Conservation (phyloP, 2,329 filamentous ascomycete genomes). For the Emmonsiellopsis sp. region DNA sequence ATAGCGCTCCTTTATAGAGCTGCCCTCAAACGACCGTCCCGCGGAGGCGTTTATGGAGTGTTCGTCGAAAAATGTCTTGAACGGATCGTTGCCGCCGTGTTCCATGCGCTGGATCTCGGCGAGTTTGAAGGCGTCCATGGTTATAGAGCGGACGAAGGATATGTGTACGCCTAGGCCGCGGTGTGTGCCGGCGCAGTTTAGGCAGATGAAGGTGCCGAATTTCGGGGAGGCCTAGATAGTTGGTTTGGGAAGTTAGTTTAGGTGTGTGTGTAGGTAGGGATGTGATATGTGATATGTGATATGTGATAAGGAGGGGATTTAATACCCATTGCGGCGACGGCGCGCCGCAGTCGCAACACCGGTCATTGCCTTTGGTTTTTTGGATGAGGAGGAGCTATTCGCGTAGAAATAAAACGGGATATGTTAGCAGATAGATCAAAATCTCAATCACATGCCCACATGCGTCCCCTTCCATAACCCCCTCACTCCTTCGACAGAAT, state of each 20-base stretch:
- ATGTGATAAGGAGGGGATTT: conserved; percentile 5
- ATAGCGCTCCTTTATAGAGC: conserved; percentile 83
- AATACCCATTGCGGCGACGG: conserved; percentile 95
- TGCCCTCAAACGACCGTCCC: conserved; percentile 69
- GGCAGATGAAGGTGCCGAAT: conserved; percentile 97
- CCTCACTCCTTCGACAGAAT: neutral
- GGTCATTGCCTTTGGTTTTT: conserved; percentile 78
- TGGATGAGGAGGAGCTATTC: conserved; percentile 77
- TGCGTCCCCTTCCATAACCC: neutral
- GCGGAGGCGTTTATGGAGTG: conserved; percentile 57
- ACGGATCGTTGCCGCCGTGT: conserved; percentile 77
- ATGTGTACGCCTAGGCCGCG: conserved; percentile 94
- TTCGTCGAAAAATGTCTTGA: conserved; percentile 76
- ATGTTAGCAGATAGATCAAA: neutral
- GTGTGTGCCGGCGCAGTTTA: conserved; percentile 90
- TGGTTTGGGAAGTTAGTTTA: neutral
- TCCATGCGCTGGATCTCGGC: conserved; percentile 91
- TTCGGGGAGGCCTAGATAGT: conserved; percentile 63
- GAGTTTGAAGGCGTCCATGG: conserved; percentile 97
- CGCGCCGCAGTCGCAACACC: conserved; percentile 90
- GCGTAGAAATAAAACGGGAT: no score
- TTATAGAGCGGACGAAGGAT: conserved; percentile 93
- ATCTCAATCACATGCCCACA: neutral
- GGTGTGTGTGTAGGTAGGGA: neutral
- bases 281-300: neutral